Base-by-base conservation (phyloP, 176 grass and related monocot species). In the Elaeis guineensis region DNA sequence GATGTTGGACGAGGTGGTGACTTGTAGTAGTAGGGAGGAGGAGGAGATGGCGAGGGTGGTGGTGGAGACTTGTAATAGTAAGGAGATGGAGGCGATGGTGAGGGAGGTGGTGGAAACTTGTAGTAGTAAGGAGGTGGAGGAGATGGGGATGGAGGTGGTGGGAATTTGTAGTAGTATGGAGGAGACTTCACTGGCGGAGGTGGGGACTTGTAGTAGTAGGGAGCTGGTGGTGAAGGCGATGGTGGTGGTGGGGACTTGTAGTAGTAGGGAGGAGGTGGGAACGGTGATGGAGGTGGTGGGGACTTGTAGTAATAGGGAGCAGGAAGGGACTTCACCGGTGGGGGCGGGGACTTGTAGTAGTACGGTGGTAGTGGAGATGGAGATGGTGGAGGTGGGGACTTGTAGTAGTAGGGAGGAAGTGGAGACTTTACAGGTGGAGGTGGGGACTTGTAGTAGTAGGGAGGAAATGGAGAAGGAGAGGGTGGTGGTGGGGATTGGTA, bases 101-200 rank as follows among this genome's bases (percentile, higher is more conserved):
- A 67, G 44, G 16, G 30, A 20, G 79, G 61, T 53, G 82, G 72
- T 32, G 79, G 72, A 19, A 59, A 53, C 60, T 51, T 72, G 61
- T 86, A 66, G 25, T 64, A 25, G 57, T 81, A 60, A 68, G 62
- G 21, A 69, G 62, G 58, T n/a, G n/a, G n/a, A n/a, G n/a, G n/a
- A n/a, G n/a, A n/a, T 58, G 50, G 59, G 29, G 65, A 67, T 49
- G 16, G 30, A 20, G 79, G 61, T 53, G 82, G 72, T 32, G 79
- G 72, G 17, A 59, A 53, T 55, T 51, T 72, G 61, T 86, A 66
- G 25, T 25, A 55, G 51, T 58, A 65, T 19, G 51, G 72, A 29
- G 72, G 62, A 19, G 62, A 32, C 30, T 8, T 8, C 30, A 61
- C 26, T 23, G 61, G 4, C 7, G 61, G 22, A 15, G 8, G 16